Percentiles rank a stretch among this genome's conserved stretches.
phyloP scores from a whole-genome alignment of 169 alveolate genomes.

The Plasmodium ovale region DNA sequence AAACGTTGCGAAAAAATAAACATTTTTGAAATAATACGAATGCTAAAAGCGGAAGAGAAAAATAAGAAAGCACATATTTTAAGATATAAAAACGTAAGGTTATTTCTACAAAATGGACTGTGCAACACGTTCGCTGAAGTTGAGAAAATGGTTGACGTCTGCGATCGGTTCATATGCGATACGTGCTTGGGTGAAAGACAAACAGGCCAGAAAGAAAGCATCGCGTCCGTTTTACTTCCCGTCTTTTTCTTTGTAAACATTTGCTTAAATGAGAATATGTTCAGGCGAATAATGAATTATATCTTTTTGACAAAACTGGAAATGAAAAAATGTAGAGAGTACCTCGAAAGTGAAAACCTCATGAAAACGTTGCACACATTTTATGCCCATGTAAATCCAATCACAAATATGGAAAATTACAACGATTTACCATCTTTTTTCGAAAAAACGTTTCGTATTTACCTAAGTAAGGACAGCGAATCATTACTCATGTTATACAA shows the following conservation, averaged over 20 bases:
- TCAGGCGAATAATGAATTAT: conserved; percentile 70
- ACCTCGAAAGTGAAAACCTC: conserved; percentile 9
- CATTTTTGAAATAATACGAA: conserved; percentile 13
- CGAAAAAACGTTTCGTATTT: conserved; percentile 5
- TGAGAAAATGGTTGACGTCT: background rate
- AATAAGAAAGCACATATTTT: background rate
- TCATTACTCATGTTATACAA: conserved; percentile 8
- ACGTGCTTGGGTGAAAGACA: background rate
- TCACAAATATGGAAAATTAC: background rate
- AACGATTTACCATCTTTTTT: conserved; percentile 13
- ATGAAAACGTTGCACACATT: background rate
- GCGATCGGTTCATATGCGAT: background rate
- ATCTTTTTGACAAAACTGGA: conserved; percentile 32
- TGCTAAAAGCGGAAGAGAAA: background rate
- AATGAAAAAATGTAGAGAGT: conserved; percentile 58
- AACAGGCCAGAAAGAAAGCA: conserved; percentile 19
- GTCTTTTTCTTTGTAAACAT: conserved; percentile 43
- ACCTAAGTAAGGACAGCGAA: conserved; percentile 30
- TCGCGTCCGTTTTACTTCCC: conserved; percentile 16
- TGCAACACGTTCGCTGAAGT: background rate
- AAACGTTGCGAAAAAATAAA: background rate
- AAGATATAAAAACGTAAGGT: background rate
- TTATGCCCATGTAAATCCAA: background rate
- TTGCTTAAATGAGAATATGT: conserved; percentile 58
- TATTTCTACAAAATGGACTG: background rate